Conservation (phyloP, 176 grass and related monocot genomes). For the Bonia amplexicaulis region DNA sequence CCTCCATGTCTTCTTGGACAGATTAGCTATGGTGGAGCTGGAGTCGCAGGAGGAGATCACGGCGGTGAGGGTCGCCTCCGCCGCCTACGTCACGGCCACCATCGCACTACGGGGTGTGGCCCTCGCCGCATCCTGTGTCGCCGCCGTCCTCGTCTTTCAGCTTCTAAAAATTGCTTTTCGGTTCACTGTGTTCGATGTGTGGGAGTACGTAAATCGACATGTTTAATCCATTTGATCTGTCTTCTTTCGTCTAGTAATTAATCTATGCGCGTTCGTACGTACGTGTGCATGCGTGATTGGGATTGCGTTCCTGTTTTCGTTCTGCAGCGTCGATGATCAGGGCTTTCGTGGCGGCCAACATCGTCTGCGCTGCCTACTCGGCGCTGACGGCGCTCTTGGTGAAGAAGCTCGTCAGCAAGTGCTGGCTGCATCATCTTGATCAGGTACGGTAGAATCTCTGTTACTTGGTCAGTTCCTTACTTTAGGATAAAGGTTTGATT, state of each 20-base stretch:
- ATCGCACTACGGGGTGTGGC: constrained; percentile 11
- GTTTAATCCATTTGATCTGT: neutral
- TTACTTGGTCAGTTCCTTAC: neutral
- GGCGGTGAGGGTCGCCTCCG: neutral
- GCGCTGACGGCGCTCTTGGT: constrained; percentile 1
- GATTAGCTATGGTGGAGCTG: constrained; percentile 1
- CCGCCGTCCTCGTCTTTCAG: constrained; percentile 37
- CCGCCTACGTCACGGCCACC: neutral
- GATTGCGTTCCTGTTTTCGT: neutral
- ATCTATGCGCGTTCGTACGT: neutral
- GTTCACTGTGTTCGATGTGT: constrained; percentile 32
- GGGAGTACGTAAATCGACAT: constrained; percentile 22
- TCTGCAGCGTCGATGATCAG: neutral
- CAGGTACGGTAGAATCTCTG: neutral
- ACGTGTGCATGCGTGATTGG: neutral
- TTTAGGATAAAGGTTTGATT: too few species aligned
- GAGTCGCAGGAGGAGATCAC: constrained; percentile 20
- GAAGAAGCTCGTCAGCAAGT: neutral
- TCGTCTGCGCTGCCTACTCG: constrained; percentile 26
- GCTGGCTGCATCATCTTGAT: constrained; percentile 38
- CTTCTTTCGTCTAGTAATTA: neutral
- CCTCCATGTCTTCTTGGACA: neutral
- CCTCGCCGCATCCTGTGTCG: constrained; percentile 8
- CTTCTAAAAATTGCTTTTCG: too few species aligned
- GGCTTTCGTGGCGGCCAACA: constrained; percentile 39